These are phyloP conservation scores for Epichloe amarillans DNA, from an alignment of 2,329 filamentous ascomycete genomes.

Conservation along the genomic window DNA sequence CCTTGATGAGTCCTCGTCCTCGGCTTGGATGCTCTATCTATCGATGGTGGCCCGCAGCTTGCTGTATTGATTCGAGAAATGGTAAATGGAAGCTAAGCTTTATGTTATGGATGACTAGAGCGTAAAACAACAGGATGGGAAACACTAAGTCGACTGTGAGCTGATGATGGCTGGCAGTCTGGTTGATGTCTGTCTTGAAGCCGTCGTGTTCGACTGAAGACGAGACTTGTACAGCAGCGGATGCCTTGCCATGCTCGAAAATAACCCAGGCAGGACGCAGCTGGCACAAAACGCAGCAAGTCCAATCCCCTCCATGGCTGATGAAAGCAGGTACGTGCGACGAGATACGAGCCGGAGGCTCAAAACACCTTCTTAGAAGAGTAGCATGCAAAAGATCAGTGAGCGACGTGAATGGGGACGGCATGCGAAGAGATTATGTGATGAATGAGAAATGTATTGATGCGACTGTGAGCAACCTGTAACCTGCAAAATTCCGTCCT, in stretches of 20 bases:
- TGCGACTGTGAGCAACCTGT: constrained; percentile 1
- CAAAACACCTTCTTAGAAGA: neutral
- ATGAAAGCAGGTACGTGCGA: neutral
- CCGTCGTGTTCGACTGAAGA: neutral
- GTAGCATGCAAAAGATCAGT: neutral
- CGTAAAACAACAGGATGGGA: neutral
- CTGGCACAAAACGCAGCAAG: neutral
- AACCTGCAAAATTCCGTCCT: neutral
- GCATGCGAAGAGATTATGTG: too few species aligned
- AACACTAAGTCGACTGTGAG: neutral
- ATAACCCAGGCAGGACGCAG: neutral
- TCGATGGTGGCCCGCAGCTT: neutral
- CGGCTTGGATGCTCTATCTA: neutral
- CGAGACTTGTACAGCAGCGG: neutral
- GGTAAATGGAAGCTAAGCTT: constrained; percentile 1
- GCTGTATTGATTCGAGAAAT: constrained; percentile 1
- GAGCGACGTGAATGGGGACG: neutral
- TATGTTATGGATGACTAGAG: neutral
- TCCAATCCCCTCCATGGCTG: neutral
- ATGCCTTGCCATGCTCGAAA: neutral
- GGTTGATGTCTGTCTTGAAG: neutral
- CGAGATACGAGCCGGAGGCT: neutral
- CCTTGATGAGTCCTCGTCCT: neutral
- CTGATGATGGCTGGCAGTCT: neutral
- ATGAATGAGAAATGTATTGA: constrained; percentile 6